Percentiles rank a stretch among this genome's conserved stretches.
phyloP scores from a whole-genome alignment of 169 alveolate genomes.

The Pseudocohnilembus persalinus region DNA sequence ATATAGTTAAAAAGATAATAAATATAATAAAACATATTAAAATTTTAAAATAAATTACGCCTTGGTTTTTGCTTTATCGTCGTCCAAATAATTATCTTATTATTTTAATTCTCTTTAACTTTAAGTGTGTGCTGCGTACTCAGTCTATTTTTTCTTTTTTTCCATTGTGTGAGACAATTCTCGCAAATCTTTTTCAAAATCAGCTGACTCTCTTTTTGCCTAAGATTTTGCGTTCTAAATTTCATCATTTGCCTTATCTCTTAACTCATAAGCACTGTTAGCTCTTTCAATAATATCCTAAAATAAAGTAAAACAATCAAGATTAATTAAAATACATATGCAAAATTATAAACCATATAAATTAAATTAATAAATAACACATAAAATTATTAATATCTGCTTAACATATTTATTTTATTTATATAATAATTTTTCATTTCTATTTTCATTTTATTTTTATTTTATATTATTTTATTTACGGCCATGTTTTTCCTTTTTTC shows the following conservation, averaged over 20 bases:
- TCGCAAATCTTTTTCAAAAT: conserved; percentile 80
- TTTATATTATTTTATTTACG: conserved; percentile 5
- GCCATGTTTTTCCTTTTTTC: conserved; percentile 84
- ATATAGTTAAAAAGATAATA: too few species aligned
- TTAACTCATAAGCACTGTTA: conserved; percentile 84
- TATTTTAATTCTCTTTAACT: conserved; percentile 54
- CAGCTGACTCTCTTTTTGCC: conserved; percentile 78
- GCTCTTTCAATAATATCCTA: conserved; percentile 83
- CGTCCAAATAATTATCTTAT: conserved; percentile 37
- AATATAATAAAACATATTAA: too few species aligned
- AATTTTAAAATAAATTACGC: conserved; percentile 1
- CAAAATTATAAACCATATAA: too few species aligned
- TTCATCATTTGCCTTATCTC: conserved; percentile 85
- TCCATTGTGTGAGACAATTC: conserved; percentile 79
- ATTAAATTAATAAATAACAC: too few species aligned
- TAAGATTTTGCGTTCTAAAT: conserved; percentile 70
- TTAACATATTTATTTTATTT: too few species aligned
- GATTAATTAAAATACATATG: too few species aligned
- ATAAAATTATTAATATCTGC: too few species aligned
- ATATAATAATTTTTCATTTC: too few species aligned
- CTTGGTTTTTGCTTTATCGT: conserved; percentile 51
- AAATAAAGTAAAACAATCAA: too few species aligned
- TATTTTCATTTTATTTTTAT: too few species aligned
- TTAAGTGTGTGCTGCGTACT: conserved; percentile 67
- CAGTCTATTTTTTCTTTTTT: conserved; percentile 66